These are phyloP conservation scores for Maudiozyma bulderi DNA, from an alignment of 805 yeast species.

Conservation along the genomic window DNA sequence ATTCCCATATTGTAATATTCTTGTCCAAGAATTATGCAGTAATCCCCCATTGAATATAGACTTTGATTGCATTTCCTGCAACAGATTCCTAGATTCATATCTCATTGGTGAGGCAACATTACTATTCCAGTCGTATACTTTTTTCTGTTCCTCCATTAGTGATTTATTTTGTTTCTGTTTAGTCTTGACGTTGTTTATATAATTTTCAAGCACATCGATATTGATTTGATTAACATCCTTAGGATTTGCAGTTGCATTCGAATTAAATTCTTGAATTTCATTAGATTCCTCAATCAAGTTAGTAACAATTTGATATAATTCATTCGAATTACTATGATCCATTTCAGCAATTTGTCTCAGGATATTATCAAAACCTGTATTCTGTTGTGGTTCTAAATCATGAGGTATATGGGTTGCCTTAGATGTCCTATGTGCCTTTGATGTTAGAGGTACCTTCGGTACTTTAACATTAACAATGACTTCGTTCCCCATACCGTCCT, in stretches of 20 bases:
- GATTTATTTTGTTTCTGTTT: slow-evolving; percentile 14
- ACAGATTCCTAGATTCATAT: slow-evolving; percentile 9
- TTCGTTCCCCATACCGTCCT: too few relatives aligned
- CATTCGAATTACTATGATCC: slow-evolving; percentile 1
- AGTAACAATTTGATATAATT: slow-evolving; percentile 6
- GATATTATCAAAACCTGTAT: neutral
- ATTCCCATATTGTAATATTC: too few relatives aligned
- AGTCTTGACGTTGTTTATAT: slow-evolving; percentile 14
- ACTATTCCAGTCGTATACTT: slow-evolving; percentile 19
- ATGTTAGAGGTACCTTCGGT: neutral
- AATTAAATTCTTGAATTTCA: slow-evolving; percentile 1
- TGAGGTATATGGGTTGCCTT: neutral
- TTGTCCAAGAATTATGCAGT: neutral
- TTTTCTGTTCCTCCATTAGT: slow-evolving; percentile 13
- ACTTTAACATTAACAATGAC: neutral
- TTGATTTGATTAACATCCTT: slow-evolving; percentile 5
- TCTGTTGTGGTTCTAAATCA: slow-evolving; percentile 1
- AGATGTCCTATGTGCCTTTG: neutral
- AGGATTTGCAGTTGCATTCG: neutral
- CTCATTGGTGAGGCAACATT: slow-evolving; percentile 2
- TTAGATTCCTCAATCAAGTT: slow-evolving; percentile 7
- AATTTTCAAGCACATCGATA: slow-evolving; percentile 11
- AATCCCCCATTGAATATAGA: neutral
- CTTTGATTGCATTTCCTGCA: slow-evolving; percentile 1
- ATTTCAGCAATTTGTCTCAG: slow-evolving; percentile 1